Conservation (phyloP, 129 eudicot species). For the Arctium lappa region DNA sequence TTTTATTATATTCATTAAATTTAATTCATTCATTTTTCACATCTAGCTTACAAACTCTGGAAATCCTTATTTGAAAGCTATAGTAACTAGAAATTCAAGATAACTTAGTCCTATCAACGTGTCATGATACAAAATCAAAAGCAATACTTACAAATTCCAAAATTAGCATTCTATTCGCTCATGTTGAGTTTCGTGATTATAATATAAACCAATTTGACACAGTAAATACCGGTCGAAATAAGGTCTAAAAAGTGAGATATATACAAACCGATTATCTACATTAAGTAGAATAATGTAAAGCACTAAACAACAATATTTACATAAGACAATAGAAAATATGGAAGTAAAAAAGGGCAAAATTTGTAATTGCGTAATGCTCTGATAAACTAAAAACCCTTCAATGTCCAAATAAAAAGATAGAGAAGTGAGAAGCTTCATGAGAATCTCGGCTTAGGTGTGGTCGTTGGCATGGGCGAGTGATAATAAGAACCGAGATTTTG, state of each 20-base stretch:
- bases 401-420: constrained; percentile 14
- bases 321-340: background rate
- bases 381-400: background rate
- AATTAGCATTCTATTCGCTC: background rate
- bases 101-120: background rate
- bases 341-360: background rate
- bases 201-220: background rate
- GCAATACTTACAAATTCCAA: background rate
- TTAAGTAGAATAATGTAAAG: background rate
- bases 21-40: background rate
- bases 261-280: background rate
- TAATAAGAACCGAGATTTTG: constrained; percentile 50
- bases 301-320: background rate
- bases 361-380: background rate
- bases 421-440: constrained; percentile 23
- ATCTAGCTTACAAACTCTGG: background rate
- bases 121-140: background rate
- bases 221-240: background rate
- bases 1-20: no score
- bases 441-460: constrained; percentile 51
- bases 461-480: constrained; percentile 8
- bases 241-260: background rate
- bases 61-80: background rate
- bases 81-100: no score
- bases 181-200: background rate